A percentile compares a stretch with the other conserved stretches of the same genome.
phyloP scores from a whole-genome alignment of 345 rosid species.

The Gossypium stocksii region DNA sequence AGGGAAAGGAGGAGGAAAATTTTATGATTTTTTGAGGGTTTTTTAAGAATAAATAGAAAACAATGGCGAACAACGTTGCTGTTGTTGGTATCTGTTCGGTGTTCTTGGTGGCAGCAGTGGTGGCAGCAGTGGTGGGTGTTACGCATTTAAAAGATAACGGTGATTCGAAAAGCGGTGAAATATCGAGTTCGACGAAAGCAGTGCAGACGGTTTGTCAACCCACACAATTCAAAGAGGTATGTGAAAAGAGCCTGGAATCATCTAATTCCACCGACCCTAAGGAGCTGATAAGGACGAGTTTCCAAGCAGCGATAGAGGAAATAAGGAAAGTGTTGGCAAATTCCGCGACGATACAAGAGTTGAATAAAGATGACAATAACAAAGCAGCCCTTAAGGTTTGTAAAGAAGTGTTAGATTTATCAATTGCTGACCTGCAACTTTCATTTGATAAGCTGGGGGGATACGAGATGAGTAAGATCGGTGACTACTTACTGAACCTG shows the following conservation, averaged over 20 bases:
- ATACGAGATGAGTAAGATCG: background rate
- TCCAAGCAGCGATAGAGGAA: slow-evolving; percentile 37
- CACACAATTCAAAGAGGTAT: slow-evolving; percentile 48
- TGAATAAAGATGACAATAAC: background rate
- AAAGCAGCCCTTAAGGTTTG: background rate
- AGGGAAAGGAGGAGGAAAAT: background rate
- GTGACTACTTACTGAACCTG: background rate
- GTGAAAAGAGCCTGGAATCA: slow-evolving; percentile 28
- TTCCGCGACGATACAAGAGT: background rate
- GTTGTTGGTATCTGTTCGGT: slow-evolving; percentile 43
- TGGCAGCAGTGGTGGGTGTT: slow-evolving; percentile 39
- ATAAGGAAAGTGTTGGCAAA: background rate
- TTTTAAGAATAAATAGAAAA: background rate
- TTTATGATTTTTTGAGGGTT: no score
- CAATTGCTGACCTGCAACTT: background rate
- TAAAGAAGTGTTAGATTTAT: background rate
- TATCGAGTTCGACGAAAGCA: background rate
- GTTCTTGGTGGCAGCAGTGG: slow-evolving; percentile 58
- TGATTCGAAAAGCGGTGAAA: background rate
- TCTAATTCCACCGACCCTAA: slow-evolving; percentile 18
- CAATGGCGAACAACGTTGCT: slow-evolving; percentile 33
- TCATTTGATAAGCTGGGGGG: background rate
- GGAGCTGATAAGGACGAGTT: slow-evolving; percentile 49
- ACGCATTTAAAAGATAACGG: background rate
- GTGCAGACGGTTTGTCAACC: slow-evolving; percentile 56